Base-by-base conservation (phyloP, 345 rosid genomes). In the Corymbia maculata region DNA sequence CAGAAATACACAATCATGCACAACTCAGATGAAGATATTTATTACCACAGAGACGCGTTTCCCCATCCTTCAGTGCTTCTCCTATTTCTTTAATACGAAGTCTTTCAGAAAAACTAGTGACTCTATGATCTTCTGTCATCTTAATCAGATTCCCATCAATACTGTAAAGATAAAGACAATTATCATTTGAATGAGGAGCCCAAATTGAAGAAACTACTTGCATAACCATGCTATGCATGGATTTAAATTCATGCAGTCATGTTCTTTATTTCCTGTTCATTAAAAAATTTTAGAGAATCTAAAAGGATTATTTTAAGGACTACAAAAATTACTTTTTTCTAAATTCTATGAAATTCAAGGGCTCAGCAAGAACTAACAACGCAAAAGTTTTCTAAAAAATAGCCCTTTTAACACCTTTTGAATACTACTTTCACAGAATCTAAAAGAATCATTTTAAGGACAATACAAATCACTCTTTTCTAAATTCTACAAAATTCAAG, bases 41-140 rank as follows among this genome's bases (percentile, higher is more conserved):
- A 88, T 66, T 92, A 96, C 99, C 99, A 49, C 93, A 94, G 79
- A 98, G 90, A 79, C 98, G 95, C 2, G 94, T 93, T 90, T 98
- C 98, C 57, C 95, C 97, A 79, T 96, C 98, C 92, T 91, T 95
- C 93, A 98, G 88, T 30, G 98, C 94, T 47, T 94, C 92, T 79
- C 99, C 99, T 36, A 88, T 87, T 84, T 93, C 94, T 88, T 90
- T 90, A 28, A 98, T 90, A 87, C 99, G 92, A 50, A 90, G 93
- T 93, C 94, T 94, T 93, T 98, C 99, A 11, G 95, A 93, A 91
- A 88, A 64, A 92, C 98, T 97, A 86, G 89, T 87, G 61, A 97
- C 89, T 92, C 97, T 93, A 90, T 97, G 99, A 92, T 98, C 99
- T 93, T 95, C 98, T 10, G 98, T 94, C 96, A 98, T 94, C 91